phyloP scores from a whole-genome alignment of 2,329 filamentous ascomycete genomes.

The Ophiognomonia clavigignenti-juglandacearum region DNA sequence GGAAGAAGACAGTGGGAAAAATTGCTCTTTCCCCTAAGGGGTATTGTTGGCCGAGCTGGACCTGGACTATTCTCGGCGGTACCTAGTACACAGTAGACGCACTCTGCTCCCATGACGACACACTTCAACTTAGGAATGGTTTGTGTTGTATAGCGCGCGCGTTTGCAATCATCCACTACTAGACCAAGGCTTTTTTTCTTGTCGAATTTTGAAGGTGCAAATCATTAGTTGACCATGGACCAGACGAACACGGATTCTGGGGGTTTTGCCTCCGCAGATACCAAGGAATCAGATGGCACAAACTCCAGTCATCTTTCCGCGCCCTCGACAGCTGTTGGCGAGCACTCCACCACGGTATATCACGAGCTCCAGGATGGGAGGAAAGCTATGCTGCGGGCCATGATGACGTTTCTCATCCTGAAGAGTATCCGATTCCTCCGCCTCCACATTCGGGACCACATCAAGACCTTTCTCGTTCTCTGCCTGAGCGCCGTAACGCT shows the following conservation, averaged over 20 bases:
- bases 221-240: no score
- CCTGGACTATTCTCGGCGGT: no score
- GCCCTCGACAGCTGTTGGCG: not conserved
- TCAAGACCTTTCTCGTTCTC: slow-evolving; percentile 8
- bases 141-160: no score
- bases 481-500: slow-evolving; percentile 1
- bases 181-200: no score
- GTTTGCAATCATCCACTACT: no score
- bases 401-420: not conserved
- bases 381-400: not conserved
- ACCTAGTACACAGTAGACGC: no score
- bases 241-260: no score
- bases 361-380: not conserved
- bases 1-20: not conserved
- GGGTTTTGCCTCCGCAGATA: not conserved
- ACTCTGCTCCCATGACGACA: no score
- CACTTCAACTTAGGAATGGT: no score
- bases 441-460: slow-evolving; percentile 2
- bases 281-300: not conserved
- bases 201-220: no score
- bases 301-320: not conserved
- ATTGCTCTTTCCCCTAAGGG: no score
- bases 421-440: not conserved
- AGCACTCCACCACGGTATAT: not conserved
- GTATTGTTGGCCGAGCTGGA: no score